phyloP scores from a whole-genome alignment of 2,329 filamentous ascomycete species.

The Epichloe gansuensis region DNA sequence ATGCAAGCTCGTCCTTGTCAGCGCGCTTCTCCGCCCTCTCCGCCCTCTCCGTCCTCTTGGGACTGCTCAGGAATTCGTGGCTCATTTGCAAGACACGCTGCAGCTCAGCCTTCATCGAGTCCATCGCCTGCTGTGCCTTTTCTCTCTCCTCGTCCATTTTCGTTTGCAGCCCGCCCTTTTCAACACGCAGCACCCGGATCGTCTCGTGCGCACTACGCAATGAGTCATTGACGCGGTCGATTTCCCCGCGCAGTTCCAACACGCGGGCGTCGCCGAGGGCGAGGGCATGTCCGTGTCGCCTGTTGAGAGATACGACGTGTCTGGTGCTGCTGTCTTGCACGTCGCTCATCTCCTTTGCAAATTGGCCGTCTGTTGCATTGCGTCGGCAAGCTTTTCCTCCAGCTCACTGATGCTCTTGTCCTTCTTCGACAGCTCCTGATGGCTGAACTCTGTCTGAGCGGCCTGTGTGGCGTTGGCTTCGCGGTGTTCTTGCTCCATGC shows the following conservation, averaged over 20 bases:
- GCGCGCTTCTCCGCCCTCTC: slow-evolving; percentile 6
- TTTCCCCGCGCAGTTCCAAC: slow-evolving; percentile 33
- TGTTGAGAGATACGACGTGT: slow-evolving; percentile 24
- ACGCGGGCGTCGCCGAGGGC: slow-evolving; percentile 40
- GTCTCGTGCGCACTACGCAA: slow-evolving; percentile 35
- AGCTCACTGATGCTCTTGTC: slow-evolving; percentile 28
- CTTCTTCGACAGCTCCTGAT: slow-evolving; percentile 23
- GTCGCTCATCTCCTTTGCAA: slow-evolving; percentile 27
- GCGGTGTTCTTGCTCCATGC: slow-evolving; percentile 30
- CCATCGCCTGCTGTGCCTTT: slow-evolving; percentile 32
- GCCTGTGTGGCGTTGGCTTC: slow-evolving; percentile 19
- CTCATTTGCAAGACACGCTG: slow-evolving; percentile 35
- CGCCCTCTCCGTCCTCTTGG: slow-evolving; percentile 10
- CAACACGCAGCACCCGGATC: slow-evolving; percentile 32
- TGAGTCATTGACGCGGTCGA: slow-evolving; percentile 33
- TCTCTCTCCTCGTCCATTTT: slow-evolving; percentile 25
- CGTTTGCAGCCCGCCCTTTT: slow-evolving; percentile 28
- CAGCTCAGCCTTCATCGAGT: slow-evolving; percentile 39
- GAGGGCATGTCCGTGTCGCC: slow-evolving; percentile 32
- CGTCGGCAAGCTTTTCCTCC: slow-evolving; percentile 30
- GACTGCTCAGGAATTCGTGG: slow-evolving; percentile 28
- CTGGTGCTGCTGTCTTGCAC: slow-evolving; percentile 22
- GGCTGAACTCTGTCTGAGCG: slow-evolving; percentile 22
- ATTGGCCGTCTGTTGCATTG: slow-evolving; percentile 25
- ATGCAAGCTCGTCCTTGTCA: slow-evolving; percentile 4